These are phyloP conservation scores for Patellaria atrata DNA, from an alignment of 495 filamentous ascomycete species.

Conservation along the genomic window DNA sequence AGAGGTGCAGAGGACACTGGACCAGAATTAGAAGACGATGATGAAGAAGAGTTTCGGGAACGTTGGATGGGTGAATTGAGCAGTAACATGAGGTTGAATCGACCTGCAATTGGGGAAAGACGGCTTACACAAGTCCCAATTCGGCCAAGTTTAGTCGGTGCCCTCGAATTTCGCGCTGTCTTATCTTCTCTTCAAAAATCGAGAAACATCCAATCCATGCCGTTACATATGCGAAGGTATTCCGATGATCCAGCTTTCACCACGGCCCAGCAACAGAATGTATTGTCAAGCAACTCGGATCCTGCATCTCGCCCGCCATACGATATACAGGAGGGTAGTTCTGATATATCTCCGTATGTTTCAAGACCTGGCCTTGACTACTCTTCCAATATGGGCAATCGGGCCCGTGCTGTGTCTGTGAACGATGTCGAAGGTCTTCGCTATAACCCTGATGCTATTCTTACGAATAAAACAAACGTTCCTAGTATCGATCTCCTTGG, in stretches of 20 bases:
- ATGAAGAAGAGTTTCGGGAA: constrained; percentile 58
- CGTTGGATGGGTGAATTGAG: constrained; percentile 68
- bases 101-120: constrained; percentile 46
- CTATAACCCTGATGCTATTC: constrained; percentile 16
- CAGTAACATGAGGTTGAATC: constrained; percentile 80
- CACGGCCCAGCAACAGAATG: constrained; percentile 34
- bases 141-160: constrained; percentile 83
- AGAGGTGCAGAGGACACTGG: constrained; percentile 35
- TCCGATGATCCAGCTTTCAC: constrained; percentile 46
- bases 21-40: constrained; percentile 38
- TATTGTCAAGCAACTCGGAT: constrained; percentile 35
- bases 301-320: constrained; percentile 26
- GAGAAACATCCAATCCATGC: constrained; percentile 52
- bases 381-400: constrained; percentile 24
- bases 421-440: constrained; percentile 36
- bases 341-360: constrained; percentile 14
- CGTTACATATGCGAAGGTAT: constrained; percentile 55
- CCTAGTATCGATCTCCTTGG: constrained; percentile 22
- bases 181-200: constrained; percentile 68
- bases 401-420: constrained; percentile 49
- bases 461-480: constrained; percentile 6
- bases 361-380: constrained; percentile 22
- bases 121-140: constrained; percentile 71
- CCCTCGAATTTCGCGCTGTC: constrained; percentile 83
- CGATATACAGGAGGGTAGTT: constrained; percentile 17